A percentile compares a stretch with the other conserved stretches of the same genome.
Evolutionary conservation across 768 basidiomycete genomes (phyloP).

Genomic region (Rickenella mellea): DNA sequence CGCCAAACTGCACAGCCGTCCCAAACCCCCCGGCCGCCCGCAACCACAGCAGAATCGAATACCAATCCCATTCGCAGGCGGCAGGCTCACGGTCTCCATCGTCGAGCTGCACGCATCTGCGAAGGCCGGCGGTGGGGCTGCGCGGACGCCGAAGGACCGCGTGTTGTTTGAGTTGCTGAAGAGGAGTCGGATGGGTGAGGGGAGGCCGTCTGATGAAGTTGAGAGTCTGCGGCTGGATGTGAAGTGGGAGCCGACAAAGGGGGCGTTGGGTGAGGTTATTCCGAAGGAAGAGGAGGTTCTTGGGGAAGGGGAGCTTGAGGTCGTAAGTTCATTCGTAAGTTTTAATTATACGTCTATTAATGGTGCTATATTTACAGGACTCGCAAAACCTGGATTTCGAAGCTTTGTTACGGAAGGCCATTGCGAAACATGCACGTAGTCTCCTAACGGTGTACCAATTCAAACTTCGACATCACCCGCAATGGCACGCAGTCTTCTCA

Average conservation of each 20-base stretch:
- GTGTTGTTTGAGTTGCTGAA: slow-evolving; percentile 56
- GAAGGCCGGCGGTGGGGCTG: slow-evolving; percentile 32
- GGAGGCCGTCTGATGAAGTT: slow-evolving; percentile 62
- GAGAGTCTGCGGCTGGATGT: slow-evolving; percentile 63
- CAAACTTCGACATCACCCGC: no score
- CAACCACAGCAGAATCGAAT: slow-evolving; percentile 10
- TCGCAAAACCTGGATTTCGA: slow-evolving; percentile 69
- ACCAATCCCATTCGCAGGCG: slow-evolving; percentile 11
- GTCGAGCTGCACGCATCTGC: slow-evolving; percentile 36
- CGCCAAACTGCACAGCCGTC: neutral
- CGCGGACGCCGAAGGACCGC: slow-evolving; percentile 43
- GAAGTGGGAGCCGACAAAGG: slow-evolving; percentile 66
- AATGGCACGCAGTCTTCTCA: slow-evolving; percentile 56
- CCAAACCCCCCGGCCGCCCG: neutral
- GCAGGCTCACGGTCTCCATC: slow-evolving; percentile 65
- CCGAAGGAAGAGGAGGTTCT: slow-evolving; percentile 37
- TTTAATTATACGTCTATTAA: neutral
- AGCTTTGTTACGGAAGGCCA: slow-evolving; percentile 49
- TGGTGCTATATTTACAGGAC: slow-evolving; percentile 40
- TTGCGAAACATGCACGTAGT: slow-evolving; percentile 54
- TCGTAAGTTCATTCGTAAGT: slow-evolving; percentile 38
- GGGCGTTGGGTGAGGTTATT: slow-evolving; percentile 53
- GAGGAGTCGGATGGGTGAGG: slow-evolving; percentile 44
- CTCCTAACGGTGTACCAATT: slow-evolving; percentile 49
- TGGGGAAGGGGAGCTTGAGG: slow-evolving; percentile 29